Evolutionary conservation across 75 land plant genomes (phyloP).

Genomic region (Sequoiadendron giganteum): DNA sequence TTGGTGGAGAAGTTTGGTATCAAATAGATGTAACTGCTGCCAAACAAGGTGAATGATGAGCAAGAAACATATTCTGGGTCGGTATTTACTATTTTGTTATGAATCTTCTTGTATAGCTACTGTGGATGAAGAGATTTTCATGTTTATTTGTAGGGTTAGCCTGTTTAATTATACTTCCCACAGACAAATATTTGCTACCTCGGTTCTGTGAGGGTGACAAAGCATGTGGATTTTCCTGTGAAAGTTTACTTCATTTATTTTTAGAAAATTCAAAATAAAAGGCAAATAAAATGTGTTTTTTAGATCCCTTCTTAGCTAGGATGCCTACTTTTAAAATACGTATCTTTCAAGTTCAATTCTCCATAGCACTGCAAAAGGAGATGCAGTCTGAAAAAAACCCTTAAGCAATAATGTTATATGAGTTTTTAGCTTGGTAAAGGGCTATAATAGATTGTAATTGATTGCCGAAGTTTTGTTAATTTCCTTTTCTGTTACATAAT

Average conservation of each 20-base stretch:
- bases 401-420: neutral
- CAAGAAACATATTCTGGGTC: neutral
- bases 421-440: neutral
- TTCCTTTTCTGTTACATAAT: neutral
- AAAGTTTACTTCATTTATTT: neutral
- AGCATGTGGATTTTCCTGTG: neutral
- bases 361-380: neutral
- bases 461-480: neutral
- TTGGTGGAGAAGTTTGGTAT: conserved; percentile 43
- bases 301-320: neutral
- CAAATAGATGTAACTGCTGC: neutral
- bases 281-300: neutral
- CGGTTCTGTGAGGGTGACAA: conserved; percentile 1
- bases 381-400: neutral
- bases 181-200: neutral
- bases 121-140: neutral
- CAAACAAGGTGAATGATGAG: neutral
- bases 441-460: neutral
- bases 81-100: neutral
- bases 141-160: neutral
- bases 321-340: neutral
- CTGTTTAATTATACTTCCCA: neutral
- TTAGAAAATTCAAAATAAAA: neutral
- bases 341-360: neutral
- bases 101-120: neutral